A percentile compares a stretch with the other conserved stretches of the same genome.
Conservation (phyloP, 2,329 filamentous ascomycete genomes). For the Aspergillus japonicus region DNA sequence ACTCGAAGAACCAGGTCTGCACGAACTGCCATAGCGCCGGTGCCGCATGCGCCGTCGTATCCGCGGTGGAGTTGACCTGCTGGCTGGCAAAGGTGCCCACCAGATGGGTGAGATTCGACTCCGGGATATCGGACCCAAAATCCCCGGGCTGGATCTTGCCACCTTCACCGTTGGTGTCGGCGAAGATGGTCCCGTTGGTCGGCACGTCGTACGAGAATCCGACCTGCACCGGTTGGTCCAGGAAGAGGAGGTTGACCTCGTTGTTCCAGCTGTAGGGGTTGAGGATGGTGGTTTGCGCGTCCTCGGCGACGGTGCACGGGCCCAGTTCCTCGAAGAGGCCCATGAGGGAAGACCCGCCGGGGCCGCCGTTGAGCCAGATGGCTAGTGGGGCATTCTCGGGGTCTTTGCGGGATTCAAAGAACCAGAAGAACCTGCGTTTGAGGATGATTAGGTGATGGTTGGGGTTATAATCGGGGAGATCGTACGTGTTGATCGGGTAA, state of each 20-base stretch:
- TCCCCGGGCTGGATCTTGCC: not conserved
- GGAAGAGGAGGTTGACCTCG: constrained; percentile 2
- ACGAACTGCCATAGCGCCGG: constrained; percentile 4
- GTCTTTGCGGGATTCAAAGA: constrained; percentile 42
- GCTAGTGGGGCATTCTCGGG: constrained; percentile 50
- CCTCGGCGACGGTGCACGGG: constrained; percentile 34
- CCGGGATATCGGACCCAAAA: not conserved
- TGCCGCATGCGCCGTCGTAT: constrained; percentile 3
- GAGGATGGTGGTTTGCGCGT: not conserved
- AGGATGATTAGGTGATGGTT: not conserved
- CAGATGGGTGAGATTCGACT: not conserved
- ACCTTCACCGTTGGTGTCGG: not conserved
- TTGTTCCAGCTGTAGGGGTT: constrained; percentile 9
- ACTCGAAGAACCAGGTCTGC: constrained; percentile 2
- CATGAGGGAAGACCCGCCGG: constrained; percentile 53
- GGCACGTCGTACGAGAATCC: constrained; percentile 6
- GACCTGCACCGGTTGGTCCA: constrained; percentile 4
- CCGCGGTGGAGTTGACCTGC: not conserved
- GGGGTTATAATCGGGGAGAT: no score
- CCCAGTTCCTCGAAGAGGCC: constrained; percentile 54
- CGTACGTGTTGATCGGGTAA: constrained; percentile 8
- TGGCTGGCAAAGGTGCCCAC: constrained; percentile 8
- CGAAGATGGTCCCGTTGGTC: not conserved
- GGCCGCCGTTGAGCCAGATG: constrained; percentile 55
- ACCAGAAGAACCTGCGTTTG: constrained; percentile 39